A percentile compares a stretch with the other conserved stretches of the same genome.
Evolutionary conservation across 352 stramenopile genomes (phyloP).

Genomic region (Pythium monospermum): DNA sequence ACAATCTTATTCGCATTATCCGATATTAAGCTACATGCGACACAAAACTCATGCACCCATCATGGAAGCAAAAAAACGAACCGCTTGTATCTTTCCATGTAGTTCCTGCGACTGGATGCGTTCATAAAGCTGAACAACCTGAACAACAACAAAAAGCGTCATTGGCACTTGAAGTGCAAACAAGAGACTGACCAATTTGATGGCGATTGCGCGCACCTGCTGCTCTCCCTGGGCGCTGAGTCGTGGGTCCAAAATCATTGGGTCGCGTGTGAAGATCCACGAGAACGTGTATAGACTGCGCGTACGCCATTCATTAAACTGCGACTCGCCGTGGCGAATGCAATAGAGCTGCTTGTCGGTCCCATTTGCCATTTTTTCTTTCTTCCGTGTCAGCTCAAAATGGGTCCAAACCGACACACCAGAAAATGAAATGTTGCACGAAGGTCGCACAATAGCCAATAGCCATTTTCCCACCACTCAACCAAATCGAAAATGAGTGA

Average conservation of each 20-base stretch:
- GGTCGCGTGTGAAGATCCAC: slow-evolving; percentile 79
- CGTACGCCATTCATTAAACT: slow-evolving; percentile 84
- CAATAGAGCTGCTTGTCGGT: slow-evolving; percentile 74
- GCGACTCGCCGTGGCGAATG: slow-evolving; percentile 85
- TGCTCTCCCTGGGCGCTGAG: slow-evolving; percentile 66
- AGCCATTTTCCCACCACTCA: slow-evolving; percentile 2
- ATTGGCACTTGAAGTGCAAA: no score
- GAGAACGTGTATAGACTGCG: slow-evolving; percentile 78
- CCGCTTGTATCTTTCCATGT: slow-evolving; percentile 65
- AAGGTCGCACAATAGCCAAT: slow-evolving; percentile 21
- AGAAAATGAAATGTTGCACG: slow-evolving; percentile 29
- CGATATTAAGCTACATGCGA: not conserved
- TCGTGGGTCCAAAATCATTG: slow-evolving; percentile 80
- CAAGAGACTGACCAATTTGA: no score
- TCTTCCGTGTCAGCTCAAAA: not conserved
- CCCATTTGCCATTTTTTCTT: not conserved
- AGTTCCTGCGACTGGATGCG: slow-evolving; percentile 31
- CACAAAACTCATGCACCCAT: not conserved
- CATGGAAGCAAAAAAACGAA: slow-evolving; percentile 14
- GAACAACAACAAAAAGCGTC: no score
- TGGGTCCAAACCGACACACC: not conserved
- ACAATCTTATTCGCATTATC: slow-evolving; percentile 60
- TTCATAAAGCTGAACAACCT: slow-evolving; percentile 44
- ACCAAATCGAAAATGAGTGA: slow-evolving; percentile 7
- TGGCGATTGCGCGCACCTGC: no score